Base-by-base conservation (phyloP, 202 grass and related monocot genomes). In the Saccharum hybrid region DNA sequence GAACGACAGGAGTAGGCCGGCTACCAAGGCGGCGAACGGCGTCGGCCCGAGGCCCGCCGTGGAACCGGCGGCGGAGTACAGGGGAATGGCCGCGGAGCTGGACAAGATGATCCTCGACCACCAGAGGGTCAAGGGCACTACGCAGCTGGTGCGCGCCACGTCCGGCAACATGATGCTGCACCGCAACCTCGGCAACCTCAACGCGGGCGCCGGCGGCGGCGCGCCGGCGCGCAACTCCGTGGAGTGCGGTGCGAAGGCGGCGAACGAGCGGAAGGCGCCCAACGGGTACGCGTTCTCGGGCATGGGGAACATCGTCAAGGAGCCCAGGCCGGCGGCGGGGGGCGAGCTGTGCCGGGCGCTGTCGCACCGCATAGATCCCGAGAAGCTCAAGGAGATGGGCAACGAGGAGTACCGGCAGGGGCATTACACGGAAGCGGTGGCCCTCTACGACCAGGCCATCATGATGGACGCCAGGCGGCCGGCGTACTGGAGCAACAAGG, bases 91-190 rank as follows among this genome's bases (percentile, higher is more conserved):
- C 0, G 91, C 88, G 9, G 96, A 99, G 85, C 90, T 98, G 3
- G 96, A 98, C 72, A 90, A 76, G 79, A 96, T 98, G 96, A 90
- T 98, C 83, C 84, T 90, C 4, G 91, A 98, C 75, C 85, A 88
- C 63, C 89, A 86, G 75, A 49, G 65, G 40, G 91, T 88, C 18
- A 93, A 91, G 69, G 83, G 88, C 12, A 88, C 89, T 26, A 66
- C 74, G 28, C 86, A 88, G 51, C 76, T 96, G 62, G 68, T 96
- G 57, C 96, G 96, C 30, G 96, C 88, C 43, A 93, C 96, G 5
- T 98, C 96, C 3, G 93, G 90, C 43, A 98, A 98, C 86, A 90
- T 94, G 91, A 98, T 98, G 96, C 83, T 98, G 42, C 87, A 93
- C 38, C 89, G 96, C 54, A 96, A 94, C 87, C 83, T 98, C 26